Evolutionary conservation across 106 monocot species (phyloP), one percentile per base, ranked within the genome.

Genomic region (Dendrobium chrysotoxum): DNA sequence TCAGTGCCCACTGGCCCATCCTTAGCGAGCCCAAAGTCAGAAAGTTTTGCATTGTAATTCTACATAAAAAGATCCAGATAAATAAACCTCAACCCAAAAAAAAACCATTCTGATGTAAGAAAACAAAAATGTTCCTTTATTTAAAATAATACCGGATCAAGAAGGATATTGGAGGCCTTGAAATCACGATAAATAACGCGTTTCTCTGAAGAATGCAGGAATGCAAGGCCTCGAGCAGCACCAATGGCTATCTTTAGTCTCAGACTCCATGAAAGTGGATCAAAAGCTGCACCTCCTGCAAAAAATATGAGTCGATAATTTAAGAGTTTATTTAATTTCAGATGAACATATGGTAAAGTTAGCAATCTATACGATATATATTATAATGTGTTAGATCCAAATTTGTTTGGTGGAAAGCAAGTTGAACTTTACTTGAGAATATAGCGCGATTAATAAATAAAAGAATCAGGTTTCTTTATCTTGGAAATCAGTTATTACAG

Each of bases 101-200:
- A 44, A 50, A 28, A 46, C 7, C 0, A 21, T 9, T 72, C 1
- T 75, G 44, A 23, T 7, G 44, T 21, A 47, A 12, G 26, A 76
- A 25, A 47, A 28, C 26, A 45, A 28, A 76, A 12, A 47, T 11
- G 10, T 74, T 74, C 31, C 13, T 28, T 6, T 1, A 35, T 21
- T 7, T 74, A 40, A 28, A 76, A 5, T 40, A 76, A 26, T 83
- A 89, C 89, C 80, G 86, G 72, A 40, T 89, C 88, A 28, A 88
- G 83, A 15, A 88, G 88, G 42, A 88, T 88, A 71, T 88, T 88
- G 17, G 88, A 85, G 30, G 85, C 83, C 67, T 88, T 88, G 85
- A 88, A 88, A 72, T 88, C 88, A 16, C 88, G 75, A 44, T 83
- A 88, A 30, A 88, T 88, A 13, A 88, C 40, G 25, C 80, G 44